Evolutionary conservation across 805 yeast genomes (phyloP), one percentile per base, ranked within the genome.

Genomic region (Candida takata): DNA sequence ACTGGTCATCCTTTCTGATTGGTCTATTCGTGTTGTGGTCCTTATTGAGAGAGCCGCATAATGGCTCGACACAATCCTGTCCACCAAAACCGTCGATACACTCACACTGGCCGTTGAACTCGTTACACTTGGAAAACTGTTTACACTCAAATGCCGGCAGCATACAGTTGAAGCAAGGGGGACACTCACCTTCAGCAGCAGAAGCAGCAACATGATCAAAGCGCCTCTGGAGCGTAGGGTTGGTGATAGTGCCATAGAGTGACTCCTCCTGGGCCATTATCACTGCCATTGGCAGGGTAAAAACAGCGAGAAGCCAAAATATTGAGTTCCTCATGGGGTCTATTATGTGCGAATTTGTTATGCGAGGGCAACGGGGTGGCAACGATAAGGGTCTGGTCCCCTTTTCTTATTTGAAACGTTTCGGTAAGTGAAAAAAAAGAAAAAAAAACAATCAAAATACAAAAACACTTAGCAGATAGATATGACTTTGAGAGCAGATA

Each of bases 61-160:
- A 60, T 3, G 98, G 97, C 49, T 73, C 72, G 1, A 86, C 72
- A 60, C 98, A 92, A 57, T 92, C 96, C 50, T 77, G 77, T 7
- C 97, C 97, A 4, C 95, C 96, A 62, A 81, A 92, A 0, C 98
- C 98, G 26, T 76, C 78, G 29, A 85, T 74, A 62, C 98, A 92
- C 36, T 84, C 94, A 64, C 98, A 92, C 53, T 79, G 70, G 2
- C 98, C 98, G 5, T 90, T 84, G 58, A 67, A 85, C 24, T 80
- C 72, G 57, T 92, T 84, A 62, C 98, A 92, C n/a, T 60, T 61
- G 19, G 95, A 87, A 53, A 79, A 92, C 51, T 92, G 98, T 40
- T 83, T 76, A 60, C 98, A 92, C 44, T 78, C 80, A 51, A 84
- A 87, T 44, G 87, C 81, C 3, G 97, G 95, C 10, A 87, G 68